phyloP scores from a whole-genome alignment of 495 filamentous ascomycete species.

The Apodospora peruviana region DNA sequence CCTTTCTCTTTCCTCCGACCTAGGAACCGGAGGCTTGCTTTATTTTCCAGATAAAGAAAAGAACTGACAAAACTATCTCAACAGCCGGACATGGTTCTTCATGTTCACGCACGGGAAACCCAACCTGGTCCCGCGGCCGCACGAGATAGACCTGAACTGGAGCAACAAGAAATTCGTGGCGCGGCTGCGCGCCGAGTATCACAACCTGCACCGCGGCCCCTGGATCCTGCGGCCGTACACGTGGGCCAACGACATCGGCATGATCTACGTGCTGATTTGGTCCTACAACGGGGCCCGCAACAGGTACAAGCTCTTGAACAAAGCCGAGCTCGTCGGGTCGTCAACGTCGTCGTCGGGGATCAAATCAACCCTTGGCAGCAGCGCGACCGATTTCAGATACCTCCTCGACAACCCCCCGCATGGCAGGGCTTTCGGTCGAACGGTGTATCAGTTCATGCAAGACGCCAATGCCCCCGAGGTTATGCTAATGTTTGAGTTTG shows the following conservation, averaged over 20 bases:
- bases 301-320: constrained; percentile 2
- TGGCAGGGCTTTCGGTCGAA: not conserved
- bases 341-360: not conserved
- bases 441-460: not conserved
- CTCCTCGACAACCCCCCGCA: constrained; percentile 1
- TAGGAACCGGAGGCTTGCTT: too few relatives aligned
- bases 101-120: not conserved
- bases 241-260: constrained; percentile 2
- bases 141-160: not conserved
- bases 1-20: too few relatives aligned
- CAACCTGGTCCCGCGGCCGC: not conserved
- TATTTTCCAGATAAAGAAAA: too few relatives aligned
- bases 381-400: not conserved
- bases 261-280: constrained; percentile 5
- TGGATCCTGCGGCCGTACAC: constrained; percentile 1
- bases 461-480: not conserved
- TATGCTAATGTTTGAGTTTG: constrained; percentile 4
- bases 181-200: not conserved
- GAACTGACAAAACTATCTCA: too few relatives aligned
- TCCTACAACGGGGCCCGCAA: not conserved
- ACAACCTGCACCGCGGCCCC: not conserved
- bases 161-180: not conserved
- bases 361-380: not conserved
- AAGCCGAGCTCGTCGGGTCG: constrained; percentile 1
- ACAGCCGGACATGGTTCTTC: constrained; percentile 3